Percentiles rank a stretch among this genome's conserved stretches.
These are phyloP conservation scores for Talaromyces pinophilus DNA, from an alignment of 2,329 filamentous ascomycete species.

Conservation along the genomic window DNA sequence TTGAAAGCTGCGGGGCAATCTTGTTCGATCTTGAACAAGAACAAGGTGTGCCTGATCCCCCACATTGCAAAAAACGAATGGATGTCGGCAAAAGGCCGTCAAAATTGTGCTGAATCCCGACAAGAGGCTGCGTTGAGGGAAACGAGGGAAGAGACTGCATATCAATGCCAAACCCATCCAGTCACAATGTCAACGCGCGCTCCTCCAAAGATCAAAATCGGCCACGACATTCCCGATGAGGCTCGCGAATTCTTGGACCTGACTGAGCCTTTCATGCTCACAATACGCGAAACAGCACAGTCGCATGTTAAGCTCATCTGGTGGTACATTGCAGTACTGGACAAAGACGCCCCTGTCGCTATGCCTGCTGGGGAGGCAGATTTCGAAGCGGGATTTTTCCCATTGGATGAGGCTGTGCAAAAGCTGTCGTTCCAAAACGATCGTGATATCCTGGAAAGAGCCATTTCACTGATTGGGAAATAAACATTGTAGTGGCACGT, in stretches of 20 bases:
- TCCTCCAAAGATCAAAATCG: background rate
- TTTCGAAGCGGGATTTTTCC: background rate
- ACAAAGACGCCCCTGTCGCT: background rate
- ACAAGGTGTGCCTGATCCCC: background rate
- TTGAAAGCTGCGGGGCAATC: background rate
- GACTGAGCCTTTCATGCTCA: background rate
- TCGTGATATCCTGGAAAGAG: background rate
- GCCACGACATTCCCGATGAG: background rate
- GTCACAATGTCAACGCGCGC: background rate
- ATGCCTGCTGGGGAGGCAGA: background rate
- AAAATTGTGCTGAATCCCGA: background rate
- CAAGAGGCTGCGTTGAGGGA: background rate
- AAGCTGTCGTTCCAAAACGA: background rate
- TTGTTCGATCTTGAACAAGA: background rate
- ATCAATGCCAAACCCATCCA: no score
- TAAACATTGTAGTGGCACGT: background rate
- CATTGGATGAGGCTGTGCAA: background rate
- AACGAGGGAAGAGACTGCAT: background rate
- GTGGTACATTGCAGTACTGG: background rate
- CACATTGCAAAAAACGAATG: background rate
- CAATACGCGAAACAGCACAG: background rate
- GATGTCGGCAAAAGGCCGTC: background rate
- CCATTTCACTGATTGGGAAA: background rate
- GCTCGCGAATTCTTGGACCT: background rate
- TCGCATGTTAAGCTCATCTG: background rate